Evolutionary conservation across 2,329 filamentous ascomycete genomes (phyloP), one percentile per base, ranked within the genome.

Genomic region (Alternaria rosae): DNA sequence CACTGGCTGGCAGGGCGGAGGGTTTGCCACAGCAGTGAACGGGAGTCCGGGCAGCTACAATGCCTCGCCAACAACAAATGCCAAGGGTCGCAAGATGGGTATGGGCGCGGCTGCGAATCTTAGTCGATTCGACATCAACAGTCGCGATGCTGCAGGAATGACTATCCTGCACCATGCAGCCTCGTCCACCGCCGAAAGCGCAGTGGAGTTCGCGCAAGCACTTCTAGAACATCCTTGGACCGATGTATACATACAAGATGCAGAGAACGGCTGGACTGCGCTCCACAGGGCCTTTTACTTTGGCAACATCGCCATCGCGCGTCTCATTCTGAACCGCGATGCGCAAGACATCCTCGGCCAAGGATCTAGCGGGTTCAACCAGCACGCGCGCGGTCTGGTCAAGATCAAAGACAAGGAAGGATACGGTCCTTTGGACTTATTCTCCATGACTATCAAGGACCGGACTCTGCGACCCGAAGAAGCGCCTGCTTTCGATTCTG

Each of bases 371-470:
- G 86, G 85, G 13, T 83, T 87, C 17, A 81, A 85, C 20, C 84
- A 88, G 67, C 88, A 88, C 71, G 87, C 89, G 30, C 89, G 90
- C 10, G 90, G 90, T 26, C 82, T 98, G 43, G 94, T 97, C 73
- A 97, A 97, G 82, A 92, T 95, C 54, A 99, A 98, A 78, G 95
- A 99, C 74, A 89, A 92, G 61, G 95, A 98, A 80, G 94, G 94
- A 10, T 93, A 96, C 75, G 97, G 93, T 68, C 94, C 95, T 0
- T 94, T 98, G 69, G 95, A 98, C 77, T 82, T 99, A 11, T 98
- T 97, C 72, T 91, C 92, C 65, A 89, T 92, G 41, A 97, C 93
- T 0, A 95, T 97, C 70, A 90, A 91, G 52, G 86, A 91, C 58
- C 88, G 92, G n/a, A 88, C 87, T n/a, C 77, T 93, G 47, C 70